Percentiles rank a stretch among this genome's conserved stretches.
These are phyloP conservation scores for Crithidia thermophila DNA, from an alignment of 208 protist species.

Conservation along the genomic window DNA sequence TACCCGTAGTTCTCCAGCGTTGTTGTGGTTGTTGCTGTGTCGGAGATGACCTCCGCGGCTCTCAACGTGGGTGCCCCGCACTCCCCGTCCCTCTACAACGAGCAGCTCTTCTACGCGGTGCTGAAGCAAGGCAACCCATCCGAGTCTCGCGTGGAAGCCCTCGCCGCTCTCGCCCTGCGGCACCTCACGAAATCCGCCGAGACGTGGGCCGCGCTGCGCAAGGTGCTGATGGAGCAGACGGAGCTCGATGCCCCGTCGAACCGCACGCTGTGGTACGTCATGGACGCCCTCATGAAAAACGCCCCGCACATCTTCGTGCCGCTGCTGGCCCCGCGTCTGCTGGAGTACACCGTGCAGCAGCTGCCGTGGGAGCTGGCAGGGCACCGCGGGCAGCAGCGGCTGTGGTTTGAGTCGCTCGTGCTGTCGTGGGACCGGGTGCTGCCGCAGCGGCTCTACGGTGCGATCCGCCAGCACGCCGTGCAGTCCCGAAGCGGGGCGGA, in stretches of 20 bases:
- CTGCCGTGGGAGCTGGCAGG: constrained; percentile 50
- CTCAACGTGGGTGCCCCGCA: constrained; percentile 1
- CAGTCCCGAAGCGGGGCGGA: constrained; percentile 66
- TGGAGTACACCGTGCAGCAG: constrained; percentile 78
- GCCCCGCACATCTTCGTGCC: constrained; percentile 79
- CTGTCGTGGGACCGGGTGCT: constrained; percentile 67
- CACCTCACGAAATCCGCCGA: constrained; percentile 56
- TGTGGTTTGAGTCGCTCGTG: constrained; percentile 77
- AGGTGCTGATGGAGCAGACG: constrained; percentile 53
- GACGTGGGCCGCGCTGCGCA: constrained; percentile 70
- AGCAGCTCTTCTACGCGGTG: constrained; percentile 60
- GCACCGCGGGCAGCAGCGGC: constrained; percentile 18
- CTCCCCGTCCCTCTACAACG: constrained; percentile 34
- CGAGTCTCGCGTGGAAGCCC: constrained; percentile 50
- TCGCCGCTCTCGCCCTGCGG: constrained; percentile 62
- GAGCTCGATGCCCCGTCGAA: constrained; percentile 47
- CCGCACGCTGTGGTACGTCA: constrained; percentile 74
- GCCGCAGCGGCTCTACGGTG: constrained; percentile 43
- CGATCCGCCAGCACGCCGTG: constrained; percentile 55
- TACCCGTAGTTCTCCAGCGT: too few species aligned
- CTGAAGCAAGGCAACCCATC: constrained; percentile 61
- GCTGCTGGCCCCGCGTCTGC: constrained; percentile 59
- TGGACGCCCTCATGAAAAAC: constrained; percentile 76
- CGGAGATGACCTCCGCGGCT: neutral
- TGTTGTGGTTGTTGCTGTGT: too few species aligned